A percentile compares a stretch with the other conserved stretches of the same genome.
phyloP scores from a whole-genome alignment of 768 basidiomycete species.

The Leucocoprinus leucothites region DNA sequence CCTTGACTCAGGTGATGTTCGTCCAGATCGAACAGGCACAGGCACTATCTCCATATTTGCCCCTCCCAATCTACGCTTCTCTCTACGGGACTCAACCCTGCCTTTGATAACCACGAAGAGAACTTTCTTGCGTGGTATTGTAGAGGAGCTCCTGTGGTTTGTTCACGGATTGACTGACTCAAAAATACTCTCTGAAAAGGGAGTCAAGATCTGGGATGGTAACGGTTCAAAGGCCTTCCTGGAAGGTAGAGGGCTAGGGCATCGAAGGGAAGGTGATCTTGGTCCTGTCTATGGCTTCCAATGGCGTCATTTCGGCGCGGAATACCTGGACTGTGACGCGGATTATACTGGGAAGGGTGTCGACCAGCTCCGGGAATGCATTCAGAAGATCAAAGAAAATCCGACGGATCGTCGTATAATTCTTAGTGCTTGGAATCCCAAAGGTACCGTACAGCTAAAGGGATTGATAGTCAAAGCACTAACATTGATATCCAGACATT shows the following conservation, averaged over 20 bases:
- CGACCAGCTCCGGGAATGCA: constrained; percentile 88
- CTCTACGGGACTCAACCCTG: constrained; percentile 68
- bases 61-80: constrained; percentile 87
- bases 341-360: constrained; percentile 84
- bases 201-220: constrained; percentile 97
- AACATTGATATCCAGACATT: constrained; percentile 56
- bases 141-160: constrained; percentile 97
- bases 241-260: constrained; percentile 77
- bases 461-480: neutral
- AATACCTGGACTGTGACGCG: constrained; percentile 68
- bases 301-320: constrained; percentile 93
- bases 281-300: constrained; percentile 98
- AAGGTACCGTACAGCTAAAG: constrained; percentile 48
- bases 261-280: constrained; percentile 86
- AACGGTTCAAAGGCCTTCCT: constrained; percentile 89
- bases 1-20: constrained; percentile 68
- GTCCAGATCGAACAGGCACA: constrained; percentile 92
- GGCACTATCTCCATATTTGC: constrained; percentile 93
- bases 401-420: constrained; percentile 95
- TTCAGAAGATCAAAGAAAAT: constrained; percentile 87
- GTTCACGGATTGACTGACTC: constrained; percentile 82
- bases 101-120: constrained; percentile 95
- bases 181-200: constrained; percentile 68
- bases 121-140: constrained; percentile 87
- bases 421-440: constrained; percentile 96